Evolutionary conservation across 441 rosid genomes (phyloP), one percentile per base, ranked within the genome.

Genomic region (Populus hybrid): DNA sequence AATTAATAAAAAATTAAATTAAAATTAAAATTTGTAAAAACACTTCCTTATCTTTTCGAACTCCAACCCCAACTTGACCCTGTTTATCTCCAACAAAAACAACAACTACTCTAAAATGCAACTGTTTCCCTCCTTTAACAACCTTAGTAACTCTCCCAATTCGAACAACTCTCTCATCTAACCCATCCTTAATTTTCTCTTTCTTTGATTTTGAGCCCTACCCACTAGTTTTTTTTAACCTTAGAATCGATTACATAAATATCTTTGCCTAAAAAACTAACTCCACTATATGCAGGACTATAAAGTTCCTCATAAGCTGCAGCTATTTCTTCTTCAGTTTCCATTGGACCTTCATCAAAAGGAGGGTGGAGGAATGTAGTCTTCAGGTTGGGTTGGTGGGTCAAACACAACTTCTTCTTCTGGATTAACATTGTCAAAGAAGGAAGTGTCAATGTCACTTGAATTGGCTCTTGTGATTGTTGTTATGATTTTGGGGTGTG

Each of bases 11-110:
- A n/a, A n/a, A n/a, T n/a, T n/a, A n/a, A n/a, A n/a, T n/a, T n/a
- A n/a, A n/a, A n/a, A n/a, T n/a, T n/a, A n/a, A n/a, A n/a, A n/a
- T n/a, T n/a, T n/a, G n/a, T n/a, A n/a, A n/a, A n/a, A n/a, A n/a
- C n/a, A n/a, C n/a, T 73, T 91, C 99, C 80, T 88, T 95, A 72
- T 97, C 97, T 84, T 95, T 93, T 20, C 92, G 95, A 64, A 95
- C 96, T 0, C 97, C 98, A 76, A 95, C 97, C n/a, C 98, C 95
- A 3, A 93, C 97, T 34, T 87, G 85, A 0, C 97, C 98, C 67
- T 92, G 88, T 81, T 89, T 93, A 40, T 95, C 94, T 1, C 99
- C 99, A 24, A 24, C 99, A 8, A 93, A 95, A 67, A 95, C 94
- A 68, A 95, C 97, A 84, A 91, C 83, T 79, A 91, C 83, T 79